Percentiles rank a stretch among this genome's conserved stretches.
These are phyloP conservation scores for Auxenochlorella pyrenoidosa DNA, from an alignment of 139 green algal genomes.

Conservation along the genomic window DNA sequence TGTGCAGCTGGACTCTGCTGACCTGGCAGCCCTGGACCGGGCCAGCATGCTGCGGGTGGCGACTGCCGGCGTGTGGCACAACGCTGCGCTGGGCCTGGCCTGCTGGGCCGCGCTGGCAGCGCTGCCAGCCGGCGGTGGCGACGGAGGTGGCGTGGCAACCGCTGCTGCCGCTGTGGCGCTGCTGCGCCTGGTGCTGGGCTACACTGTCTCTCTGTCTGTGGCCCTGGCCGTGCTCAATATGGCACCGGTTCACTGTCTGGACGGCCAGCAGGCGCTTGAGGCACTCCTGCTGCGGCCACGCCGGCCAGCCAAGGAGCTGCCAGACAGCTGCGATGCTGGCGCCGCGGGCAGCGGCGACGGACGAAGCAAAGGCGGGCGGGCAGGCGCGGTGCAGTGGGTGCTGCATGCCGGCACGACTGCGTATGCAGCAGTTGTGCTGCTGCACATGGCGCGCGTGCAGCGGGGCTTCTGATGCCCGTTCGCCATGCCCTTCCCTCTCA, in stretches of 20 bases:
- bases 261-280: constrained; percentile 49
- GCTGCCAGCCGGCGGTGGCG: not conserved
- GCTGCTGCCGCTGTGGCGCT: not conserved
- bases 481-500: too few species aligned
- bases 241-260: constrained; percentile 53
- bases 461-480: not conserved
- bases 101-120: constrained; percentile 13
- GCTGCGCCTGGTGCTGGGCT: constrained; percentile 46
- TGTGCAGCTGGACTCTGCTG: constrained; percentile 47
- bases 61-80: constrained; percentile 66
- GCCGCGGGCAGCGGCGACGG: not conserved
- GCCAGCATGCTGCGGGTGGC: constrained; percentile 42
- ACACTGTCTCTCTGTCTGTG: constrained; percentile 53
- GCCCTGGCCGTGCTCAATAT: constrained; percentile 62
- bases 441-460: not conserved
- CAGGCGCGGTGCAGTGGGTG: not conserved
- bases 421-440: constrained; percentile 10
- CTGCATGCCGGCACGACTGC: constrained; percentile 22
- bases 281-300: constrained; percentile 23
- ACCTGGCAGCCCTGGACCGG: constrained; percentile 11
- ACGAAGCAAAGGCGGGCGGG: not conserved
- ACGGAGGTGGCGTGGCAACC: not conserved
- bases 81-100: constrained; percentile 42
- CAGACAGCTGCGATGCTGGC: too few species aligned
- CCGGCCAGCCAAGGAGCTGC: not conserved